These are phyloP conservation scores for Debaryomyces tyrocola DNA, from an alignment of 805 yeast species.

Conservation along the genomic window DNA sequence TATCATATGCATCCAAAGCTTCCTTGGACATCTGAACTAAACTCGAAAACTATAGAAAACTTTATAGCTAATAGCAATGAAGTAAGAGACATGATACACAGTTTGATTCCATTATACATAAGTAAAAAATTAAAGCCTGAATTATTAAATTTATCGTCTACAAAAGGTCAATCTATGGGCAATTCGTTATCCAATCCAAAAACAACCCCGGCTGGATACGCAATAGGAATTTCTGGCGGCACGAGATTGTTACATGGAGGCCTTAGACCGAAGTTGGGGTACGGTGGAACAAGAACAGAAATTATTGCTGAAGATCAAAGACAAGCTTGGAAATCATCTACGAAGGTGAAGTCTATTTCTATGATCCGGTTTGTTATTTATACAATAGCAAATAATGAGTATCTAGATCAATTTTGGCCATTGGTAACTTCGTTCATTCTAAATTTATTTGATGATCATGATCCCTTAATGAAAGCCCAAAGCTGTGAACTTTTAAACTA, in stretches of 20 bases:
- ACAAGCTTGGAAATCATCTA: constrained; percentile 25
- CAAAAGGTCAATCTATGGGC: background rate
- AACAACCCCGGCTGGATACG: constrained; percentile 2
- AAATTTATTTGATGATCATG: constrained; percentile 35
- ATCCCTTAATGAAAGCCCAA: constrained; percentile 25
- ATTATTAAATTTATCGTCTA: constrained; percentile 2
- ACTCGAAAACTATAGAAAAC: constrained; percentile 9
- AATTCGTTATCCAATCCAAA: constrained; percentile 3
- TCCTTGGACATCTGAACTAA: constrained; percentile 25
- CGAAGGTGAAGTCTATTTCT: constrained; percentile 23
- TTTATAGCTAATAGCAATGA: background rate
- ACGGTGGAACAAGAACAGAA: constrained; percentile 16
- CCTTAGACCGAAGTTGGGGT: constrained; percentile 21
- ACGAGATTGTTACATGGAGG: constrained; percentile 3
- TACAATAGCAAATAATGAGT: constrained; percentile 3
- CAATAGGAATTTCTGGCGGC: background rate
- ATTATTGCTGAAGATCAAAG: constrained; percentile 24
- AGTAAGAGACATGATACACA: background rate
- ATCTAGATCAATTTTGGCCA: constrained; percentile 19
- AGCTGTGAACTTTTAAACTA: constrained; percentile 19
- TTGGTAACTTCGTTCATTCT: constrained; percentile 31
- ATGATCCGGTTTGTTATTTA: constrained; percentile 24
- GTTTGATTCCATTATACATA: background rate
- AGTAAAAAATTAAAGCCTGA: background rate
- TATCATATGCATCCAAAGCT: constrained; percentile 26